Evolutionary conservation across 768 basidiomycete species (phyloP).

Genomic region (Tricholoma hemisulphureum): DNA sequence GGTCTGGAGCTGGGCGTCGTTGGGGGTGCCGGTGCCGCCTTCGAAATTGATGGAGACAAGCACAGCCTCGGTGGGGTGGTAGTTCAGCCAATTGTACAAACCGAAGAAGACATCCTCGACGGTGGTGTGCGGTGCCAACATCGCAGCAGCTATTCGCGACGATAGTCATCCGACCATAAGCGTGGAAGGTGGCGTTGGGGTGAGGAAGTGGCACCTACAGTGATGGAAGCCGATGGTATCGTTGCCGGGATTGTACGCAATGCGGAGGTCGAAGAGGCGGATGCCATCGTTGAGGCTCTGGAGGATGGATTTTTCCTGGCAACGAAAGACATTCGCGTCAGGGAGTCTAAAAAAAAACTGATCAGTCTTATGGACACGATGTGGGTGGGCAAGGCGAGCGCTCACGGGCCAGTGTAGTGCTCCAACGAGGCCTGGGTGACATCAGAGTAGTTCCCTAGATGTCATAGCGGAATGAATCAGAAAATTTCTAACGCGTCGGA

Average conservation of each 20-base stretch:
- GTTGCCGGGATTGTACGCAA: conserved; percentile 50
- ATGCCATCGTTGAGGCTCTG: conserved; percentile 48
- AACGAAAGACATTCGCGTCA: conserved; percentile 34
- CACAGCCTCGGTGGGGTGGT: conserved; percentile 51
- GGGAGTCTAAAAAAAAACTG: conserved; percentile 27
- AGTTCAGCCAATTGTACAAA: conserved; percentile 50
- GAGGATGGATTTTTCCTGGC: conserved; percentile 46
- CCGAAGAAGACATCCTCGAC: conserved; percentile 52
- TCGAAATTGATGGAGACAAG: conserved; percentile 52
- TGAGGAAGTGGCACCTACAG: conserved; percentile 26
- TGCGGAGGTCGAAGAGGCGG: conserved; percentile 49
- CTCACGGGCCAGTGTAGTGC: conserved; percentile 46
- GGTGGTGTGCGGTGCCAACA: conserved; percentile 44
- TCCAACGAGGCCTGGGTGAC: conserved; percentile 39
- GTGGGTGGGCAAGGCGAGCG: not conserved
- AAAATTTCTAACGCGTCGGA: not conserved
- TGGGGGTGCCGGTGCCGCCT: conserved; percentile 42
- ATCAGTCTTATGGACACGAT: not conserved
- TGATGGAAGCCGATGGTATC: conserved; percentile 51
- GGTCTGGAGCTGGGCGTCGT: conserved; percentile 42
- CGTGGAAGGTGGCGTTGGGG: not conserved
- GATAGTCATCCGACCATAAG: not conserved
- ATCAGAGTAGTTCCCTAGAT: conserved; percentile 45
- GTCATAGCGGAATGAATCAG: not conserved
- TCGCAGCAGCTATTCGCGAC: conserved; percentile 32